Percentiles rank a stretch among this genome's conserved stretches.
Conservation (phyloP, 176 grass and related monocot species). For the Triticum timopheevii region DNA sequence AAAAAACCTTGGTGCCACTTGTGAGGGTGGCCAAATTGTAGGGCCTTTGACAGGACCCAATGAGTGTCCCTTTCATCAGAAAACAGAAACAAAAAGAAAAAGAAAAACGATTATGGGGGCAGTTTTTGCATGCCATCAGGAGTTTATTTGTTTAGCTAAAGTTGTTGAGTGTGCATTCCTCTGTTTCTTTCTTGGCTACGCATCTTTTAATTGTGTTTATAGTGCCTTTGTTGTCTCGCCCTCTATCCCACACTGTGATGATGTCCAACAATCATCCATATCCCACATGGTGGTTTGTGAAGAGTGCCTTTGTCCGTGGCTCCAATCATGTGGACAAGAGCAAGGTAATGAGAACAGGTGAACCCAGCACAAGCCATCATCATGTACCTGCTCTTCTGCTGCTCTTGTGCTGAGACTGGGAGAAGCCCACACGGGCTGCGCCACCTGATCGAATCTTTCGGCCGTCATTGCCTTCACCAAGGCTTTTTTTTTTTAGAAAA, state of each 20-base stretch:
- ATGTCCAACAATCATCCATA: background rate
- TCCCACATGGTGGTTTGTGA: background rate
- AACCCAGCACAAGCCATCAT: background rate
- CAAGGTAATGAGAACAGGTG: background rate
- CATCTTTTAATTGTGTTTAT: background rate
- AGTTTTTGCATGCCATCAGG: background rate
- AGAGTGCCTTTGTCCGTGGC: background rate
- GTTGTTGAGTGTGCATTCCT: background rate
- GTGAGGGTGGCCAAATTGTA: background rate
- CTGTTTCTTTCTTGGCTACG: background rate
- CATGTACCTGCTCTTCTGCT: background rate
- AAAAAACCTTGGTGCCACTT: background rate
- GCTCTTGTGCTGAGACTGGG: too few species aligned
- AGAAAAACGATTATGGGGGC: too few species aligned
- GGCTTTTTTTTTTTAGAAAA: too few species aligned
- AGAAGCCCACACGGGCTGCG: too few species aligned
- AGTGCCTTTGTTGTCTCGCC: background rate
- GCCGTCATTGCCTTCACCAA: background rate
- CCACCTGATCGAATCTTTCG: background rate
- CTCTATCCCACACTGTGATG: background rate
- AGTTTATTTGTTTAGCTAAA: background rate
- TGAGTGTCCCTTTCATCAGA: background rate
- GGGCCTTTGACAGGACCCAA: background rate
- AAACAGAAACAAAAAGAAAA: background rate
- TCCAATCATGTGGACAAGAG: conserved; percentile 9